Percentiles rank a stretch among this genome's conserved stretches.
Conservation (phyloP, 176 grass and related monocot genomes). For the Phyllostachys edulis region DNA sequence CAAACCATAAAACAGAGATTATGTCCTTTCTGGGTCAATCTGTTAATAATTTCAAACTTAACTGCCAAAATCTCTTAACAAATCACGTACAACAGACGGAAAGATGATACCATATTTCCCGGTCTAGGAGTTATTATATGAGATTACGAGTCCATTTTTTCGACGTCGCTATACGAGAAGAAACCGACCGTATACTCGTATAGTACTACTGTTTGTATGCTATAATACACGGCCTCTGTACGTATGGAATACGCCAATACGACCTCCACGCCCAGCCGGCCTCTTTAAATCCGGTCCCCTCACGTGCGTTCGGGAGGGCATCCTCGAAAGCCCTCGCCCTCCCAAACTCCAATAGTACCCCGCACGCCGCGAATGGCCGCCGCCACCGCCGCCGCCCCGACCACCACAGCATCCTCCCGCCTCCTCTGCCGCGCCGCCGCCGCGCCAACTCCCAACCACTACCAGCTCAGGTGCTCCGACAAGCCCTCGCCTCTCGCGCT, state of each 20-base stretch:
- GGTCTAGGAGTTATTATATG: not conserved
- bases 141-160: not conserved
- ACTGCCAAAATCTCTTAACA: not conserved
- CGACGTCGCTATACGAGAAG: too few species aligned
- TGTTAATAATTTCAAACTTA: too few species aligned
- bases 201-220: too few species aligned
- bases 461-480: not conserved
- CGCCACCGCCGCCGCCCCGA: conserved; percentile 12
- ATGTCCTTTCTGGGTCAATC: not conserved
- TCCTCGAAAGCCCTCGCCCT: conserved; percentile 43
- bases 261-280: not conserved
- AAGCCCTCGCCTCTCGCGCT: conserved; percentile 10
- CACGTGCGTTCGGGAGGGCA: conserved; percentile 46
- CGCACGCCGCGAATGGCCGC: conserved; percentile 30
- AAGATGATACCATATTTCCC: not conserved
- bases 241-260: not conserved
- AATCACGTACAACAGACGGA: not conserved
- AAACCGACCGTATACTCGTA: too few species aligned
- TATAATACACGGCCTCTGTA: too few species aligned
- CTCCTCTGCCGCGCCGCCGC: conserved; percentile 22
- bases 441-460: not conserved
- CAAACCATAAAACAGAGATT: not conserved
- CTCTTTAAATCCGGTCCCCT: conserved; percentile 51
- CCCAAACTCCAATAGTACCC: conserved; percentile 3
- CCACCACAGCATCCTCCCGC: conserved; percentile 24